phyloP scores from a whole-genome alignment of 192 early-diverging fungal genomes.

The Gryganskiella cystojenkinii region DNA sequence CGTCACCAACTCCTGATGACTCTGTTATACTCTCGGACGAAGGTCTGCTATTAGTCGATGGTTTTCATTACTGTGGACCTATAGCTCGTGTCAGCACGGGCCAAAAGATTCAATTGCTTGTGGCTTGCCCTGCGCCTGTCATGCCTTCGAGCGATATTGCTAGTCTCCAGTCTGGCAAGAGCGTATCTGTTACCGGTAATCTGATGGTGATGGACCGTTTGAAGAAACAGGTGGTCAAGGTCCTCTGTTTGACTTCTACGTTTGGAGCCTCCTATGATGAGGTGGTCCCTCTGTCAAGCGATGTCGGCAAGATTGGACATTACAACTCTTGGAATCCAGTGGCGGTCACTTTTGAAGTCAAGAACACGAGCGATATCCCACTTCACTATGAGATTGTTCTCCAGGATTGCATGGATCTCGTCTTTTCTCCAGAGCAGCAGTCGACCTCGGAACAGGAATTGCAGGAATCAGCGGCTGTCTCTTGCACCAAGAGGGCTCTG shows the following conservation, averaged over 20 bases:
- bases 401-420: constrained; percentile 60
- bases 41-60: constrained; percentile 19
- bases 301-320: constrained; percentile 85
- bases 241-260: constrained; percentile 65
- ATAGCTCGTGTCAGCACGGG: constrained; percentile 54
- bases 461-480: background rate
- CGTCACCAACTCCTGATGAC: constrained; percentile 1
- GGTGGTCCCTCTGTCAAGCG: constrained; percentile 57
- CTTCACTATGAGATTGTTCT: constrained; percentile 66
- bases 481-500: constrained; percentile 40
- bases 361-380: constrained; percentile 73
- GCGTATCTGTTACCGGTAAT: constrained; percentile 63
- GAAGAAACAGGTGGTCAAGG: constrained; percentile 62
- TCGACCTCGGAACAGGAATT: too few relatives aligned
- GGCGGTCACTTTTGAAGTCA: constrained; percentile 67
- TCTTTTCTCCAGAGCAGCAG: background rate
- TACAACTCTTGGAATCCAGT: constrained; percentile 75
- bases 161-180: constrained; percentile 62
- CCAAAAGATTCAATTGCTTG: constrained; percentile 56
- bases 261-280: constrained; percentile 71
- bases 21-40: background rate
- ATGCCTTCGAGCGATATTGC: constrained; percentile 42
- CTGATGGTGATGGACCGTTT: constrained; percentile 69
- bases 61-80: constrained; percentile 55
- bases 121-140: constrained; percentile 67